Evolutionary conservation across 805 yeast species (phyloP), one percentile per base, ranked within the genome.

Genomic region (Candida succiphila): DNA sequence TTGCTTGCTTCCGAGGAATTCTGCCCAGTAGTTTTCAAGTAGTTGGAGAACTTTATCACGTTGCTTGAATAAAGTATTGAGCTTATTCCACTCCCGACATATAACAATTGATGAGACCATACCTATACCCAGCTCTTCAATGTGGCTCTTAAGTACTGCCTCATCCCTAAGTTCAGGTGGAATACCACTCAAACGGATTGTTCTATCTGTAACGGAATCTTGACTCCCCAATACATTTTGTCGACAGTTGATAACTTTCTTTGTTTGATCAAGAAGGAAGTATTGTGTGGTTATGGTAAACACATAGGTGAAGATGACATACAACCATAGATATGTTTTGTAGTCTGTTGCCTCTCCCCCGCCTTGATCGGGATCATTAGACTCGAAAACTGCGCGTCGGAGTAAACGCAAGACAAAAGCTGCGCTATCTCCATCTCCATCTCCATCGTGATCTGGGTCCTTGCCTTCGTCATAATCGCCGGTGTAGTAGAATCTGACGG

Each of bases 201-300:
- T 92, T 51, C 95, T 68, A 62, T 89, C 97, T 0, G 97, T 85
- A 37, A 89, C 69, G 8, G 95, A 78, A 51, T 81, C 81, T 52
- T 88, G 96, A 41, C 69, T 72, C 0, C 97, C 96, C 42, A 89
- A 61, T 48, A 83, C 81, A 33, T 59, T 60, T 56, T 89, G 97
- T 40, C 97, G 71, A 43, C 82, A 78, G 32, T 66, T 60, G 21
- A 89, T 84, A 25, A 89, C 84, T 39, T 73, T 69, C 40, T 66
- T 65, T 0, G 96, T 82, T 46, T 83, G 88, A 13, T 72, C 62
- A 45, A 78, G 69, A 25, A 92, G 57, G 41, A 74, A 64, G 41
- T 64, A 67, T 16, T 75, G 61, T 1, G 87, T 69, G 27, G 83
- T 46, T 25, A 72, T 59, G 0, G 97, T 89, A 60, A 92, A 89